These are phyloP conservation scores for Fusarium redolens DNA, from an alignment of 2,329 filamentous ascomycete species.

Conservation along the genomic window DNA sequence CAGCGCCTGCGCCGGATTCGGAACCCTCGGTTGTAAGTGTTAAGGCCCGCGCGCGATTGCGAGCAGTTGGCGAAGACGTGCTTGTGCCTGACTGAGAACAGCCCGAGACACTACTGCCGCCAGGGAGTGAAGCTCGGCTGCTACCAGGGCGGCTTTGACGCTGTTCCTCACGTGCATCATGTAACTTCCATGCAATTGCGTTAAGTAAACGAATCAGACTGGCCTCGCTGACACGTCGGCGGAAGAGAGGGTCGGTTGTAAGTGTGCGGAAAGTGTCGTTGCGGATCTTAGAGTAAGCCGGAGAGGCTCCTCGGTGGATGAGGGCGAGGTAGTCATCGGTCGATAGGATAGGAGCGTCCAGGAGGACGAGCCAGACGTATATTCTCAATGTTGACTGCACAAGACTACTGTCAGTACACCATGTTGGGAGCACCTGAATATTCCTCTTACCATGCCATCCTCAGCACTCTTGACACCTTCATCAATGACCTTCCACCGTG, in stretches of 20 bases:
- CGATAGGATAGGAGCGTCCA: conserved; percentile 85
- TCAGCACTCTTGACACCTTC: conserved; percentile 81
- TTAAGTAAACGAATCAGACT: conserved; percentile 94
- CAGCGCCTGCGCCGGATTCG: conserved; percentile 64
- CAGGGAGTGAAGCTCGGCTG: conserved; percentile 50
- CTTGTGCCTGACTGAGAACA: conserved; percentile 53
- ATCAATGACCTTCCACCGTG: conserved; percentile 78
- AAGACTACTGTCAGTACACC: conserved; percentile 1
- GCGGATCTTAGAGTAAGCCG: conserved; percentile 95
- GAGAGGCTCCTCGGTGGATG: conserved; percentile 92
- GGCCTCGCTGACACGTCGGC: conserved; percentile 93
- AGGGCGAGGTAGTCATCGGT: conserved; percentile 91
- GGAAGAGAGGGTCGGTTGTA: conserved; percentile 96
- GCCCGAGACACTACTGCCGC: conserved; percentile 49
- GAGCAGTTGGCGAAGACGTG: conserved; percentile 58
- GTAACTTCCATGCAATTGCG: conserved; percentile 91
- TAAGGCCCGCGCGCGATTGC: conserved; percentile 65
- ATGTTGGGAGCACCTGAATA: not conserved
- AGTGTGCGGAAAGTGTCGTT: conserved; percentile 98
- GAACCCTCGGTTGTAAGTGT: conserved; percentile 73
- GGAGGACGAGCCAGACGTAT: conserved; percentile 94
- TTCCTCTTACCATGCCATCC: conserved; percentile 78
- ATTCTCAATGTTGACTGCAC: conserved; percentile 87
- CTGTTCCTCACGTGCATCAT: conserved; percentile 75
- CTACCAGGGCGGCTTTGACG: conserved; percentile 55